phyloP scores from a whole-genome alignment of 2,329 filamentous ascomycete genomes.

The Dissoconium aciculare region DNA sequence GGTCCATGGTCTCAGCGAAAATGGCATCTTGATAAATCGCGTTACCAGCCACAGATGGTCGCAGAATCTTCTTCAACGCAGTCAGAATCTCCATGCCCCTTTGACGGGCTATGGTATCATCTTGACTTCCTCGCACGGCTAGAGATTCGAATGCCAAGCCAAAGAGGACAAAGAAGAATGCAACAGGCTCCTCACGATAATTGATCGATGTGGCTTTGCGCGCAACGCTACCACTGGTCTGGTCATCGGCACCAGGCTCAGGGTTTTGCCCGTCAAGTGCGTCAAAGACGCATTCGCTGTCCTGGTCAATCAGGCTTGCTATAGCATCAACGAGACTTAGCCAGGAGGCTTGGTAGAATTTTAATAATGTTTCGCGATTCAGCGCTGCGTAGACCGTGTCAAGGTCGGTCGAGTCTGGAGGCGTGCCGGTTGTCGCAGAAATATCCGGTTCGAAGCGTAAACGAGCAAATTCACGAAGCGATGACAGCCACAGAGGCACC shows the following conservation, averaged over 20 bases:
- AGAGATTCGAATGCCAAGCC: constrained; percentile 93
- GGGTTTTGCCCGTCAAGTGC: constrained; percentile 70
- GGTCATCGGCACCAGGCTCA: constrained; percentile 7
- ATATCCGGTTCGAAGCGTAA: constrained; percentile 94
- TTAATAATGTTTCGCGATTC: constrained; percentile 81
- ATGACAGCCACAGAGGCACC: constrained; percentile 87
- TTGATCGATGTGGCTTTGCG: constrained; percentile 70
- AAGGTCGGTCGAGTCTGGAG: constrained; percentile 56
- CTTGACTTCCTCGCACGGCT: constrained; percentile 57
- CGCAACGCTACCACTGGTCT: constrained; percentile 20
- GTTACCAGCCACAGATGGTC: constrained; percentile 86
- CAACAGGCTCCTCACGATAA: constrained; percentile 92
- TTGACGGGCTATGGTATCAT: constrained; percentile 20
- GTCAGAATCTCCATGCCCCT: constrained; percentile 61
- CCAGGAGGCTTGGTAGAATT: constrained; percentile 97
- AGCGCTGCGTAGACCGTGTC: constrained; percentile 90
- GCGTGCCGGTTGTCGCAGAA: constrained; percentile 68
- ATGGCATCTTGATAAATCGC: constrained; percentile 93
- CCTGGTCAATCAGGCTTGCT: constrained; percentile 89
- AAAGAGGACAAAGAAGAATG: constrained; percentile 97
- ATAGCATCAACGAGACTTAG: constrained; percentile 93
- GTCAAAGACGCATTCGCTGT: constrained; percentile 95
- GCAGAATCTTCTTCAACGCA: constrained; percentile 85
- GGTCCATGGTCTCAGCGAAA: constrained; percentile 93
- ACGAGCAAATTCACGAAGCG: constrained; percentile 81